Evolutionary conservation across 495 filamentous ascomycete genomes (phyloP).

Genomic region (Chaetomidium leptoderma): DNA sequence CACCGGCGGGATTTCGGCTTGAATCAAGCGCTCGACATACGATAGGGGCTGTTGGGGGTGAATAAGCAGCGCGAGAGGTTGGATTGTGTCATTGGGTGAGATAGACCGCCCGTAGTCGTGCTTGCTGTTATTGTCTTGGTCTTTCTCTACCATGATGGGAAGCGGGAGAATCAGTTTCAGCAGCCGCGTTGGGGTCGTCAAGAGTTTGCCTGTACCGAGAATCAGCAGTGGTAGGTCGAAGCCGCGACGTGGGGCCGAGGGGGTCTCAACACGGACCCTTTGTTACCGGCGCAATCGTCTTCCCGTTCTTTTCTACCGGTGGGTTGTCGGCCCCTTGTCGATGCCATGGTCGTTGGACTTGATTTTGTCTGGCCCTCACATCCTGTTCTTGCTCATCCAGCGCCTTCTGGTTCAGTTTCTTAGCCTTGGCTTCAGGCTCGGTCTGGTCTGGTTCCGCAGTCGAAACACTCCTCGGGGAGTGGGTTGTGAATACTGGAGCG

Average conservation of each 20-base stretch:
- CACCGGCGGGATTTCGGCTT: constrained; percentile 79
- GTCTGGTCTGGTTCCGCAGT: constrained; percentile 8
- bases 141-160: constrained; percentile 54
- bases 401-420: constrained; percentile 35
- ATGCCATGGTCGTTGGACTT: constrained; percentile 60
- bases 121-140: constrained; percentile 43
- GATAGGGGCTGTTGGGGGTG: constrained; percentile 92
- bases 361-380: constrained; percentile 30
- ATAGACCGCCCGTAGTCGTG: constrained; percentile 38
- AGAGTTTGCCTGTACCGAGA: constrained; percentile 88
- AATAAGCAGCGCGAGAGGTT: constrained; percentile 81
- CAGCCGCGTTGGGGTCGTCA: constrained; percentile 84
- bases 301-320: constrained; percentile 42
- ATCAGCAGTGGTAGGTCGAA: too few species aligned
- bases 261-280: constrained; percentile 55
- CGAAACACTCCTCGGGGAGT: not conserved
- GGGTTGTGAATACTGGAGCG: not conserved
- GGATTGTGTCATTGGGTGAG: constrained; percentile 56
- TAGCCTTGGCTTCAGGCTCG: constrained; percentile 32
- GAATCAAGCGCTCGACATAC: constrained; percentile 85
- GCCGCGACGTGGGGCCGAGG: too few species aligned
- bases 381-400: constrained; percentile 39
- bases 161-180: constrained; percentile 87
- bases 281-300: constrained; percentile 52
- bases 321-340: constrained; percentile 59